A percentile compares a stretch with the other conserved stretches of the same genome.
Conservation (phyloP, 805 yeast species). For the Myxozyma geophila region DNA sequence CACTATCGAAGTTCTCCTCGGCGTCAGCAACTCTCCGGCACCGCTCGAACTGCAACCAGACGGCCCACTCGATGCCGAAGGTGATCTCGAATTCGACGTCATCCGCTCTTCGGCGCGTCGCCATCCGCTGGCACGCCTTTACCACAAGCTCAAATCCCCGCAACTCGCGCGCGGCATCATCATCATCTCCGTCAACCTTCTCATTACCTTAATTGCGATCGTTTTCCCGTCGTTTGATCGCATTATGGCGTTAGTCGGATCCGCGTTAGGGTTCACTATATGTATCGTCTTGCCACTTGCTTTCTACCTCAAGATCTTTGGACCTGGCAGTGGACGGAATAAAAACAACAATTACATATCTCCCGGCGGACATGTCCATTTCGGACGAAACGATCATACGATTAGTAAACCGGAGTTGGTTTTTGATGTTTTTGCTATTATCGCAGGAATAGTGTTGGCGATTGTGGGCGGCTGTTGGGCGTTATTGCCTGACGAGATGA, state of each 20-base stretch:
- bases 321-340: slow-evolving; percentile 13
- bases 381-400: slow-evolving; percentile 1
- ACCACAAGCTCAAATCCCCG: slow-evolving; percentile 4
- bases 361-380: slow-evolving; percentile 12
- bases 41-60: slow-evolving; percentile 10
- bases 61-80: background rate
- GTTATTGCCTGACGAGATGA: slow-evolving; percentile 21
- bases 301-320: slow-evolving; percentile 67
- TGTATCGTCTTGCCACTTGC: slow-evolving; percentile 78
- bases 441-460: slow-evolving; percentile 20
- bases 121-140: slow-evolving; percentile 9
- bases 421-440: slow-evolving; percentile 24
- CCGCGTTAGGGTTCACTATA: slow-evolving; percentile 76
- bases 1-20: slow-evolving; percentile 62
- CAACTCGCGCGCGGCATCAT: slow-evolving; percentile 38
- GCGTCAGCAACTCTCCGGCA: slow-evolving; percentile 40
- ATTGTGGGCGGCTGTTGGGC: slow-evolving; percentile 33
- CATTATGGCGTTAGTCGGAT: slow-evolving; percentile 79
- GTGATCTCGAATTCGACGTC: background rate
- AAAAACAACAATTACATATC: slow-evolving; percentile 14
- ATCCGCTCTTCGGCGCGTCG: background rate
- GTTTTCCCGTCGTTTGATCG: slow-evolving; percentile 78
- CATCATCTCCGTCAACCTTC: slow-evolving; percentile 56
- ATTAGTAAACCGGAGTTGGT: slow-evolving; percentile 15
- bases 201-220: slow-evolving; percentile 64